Evolutionary conservation across 1,284 basidiomycete species (phyloP).

Genomic region (Leccinum fallax): DNA sequence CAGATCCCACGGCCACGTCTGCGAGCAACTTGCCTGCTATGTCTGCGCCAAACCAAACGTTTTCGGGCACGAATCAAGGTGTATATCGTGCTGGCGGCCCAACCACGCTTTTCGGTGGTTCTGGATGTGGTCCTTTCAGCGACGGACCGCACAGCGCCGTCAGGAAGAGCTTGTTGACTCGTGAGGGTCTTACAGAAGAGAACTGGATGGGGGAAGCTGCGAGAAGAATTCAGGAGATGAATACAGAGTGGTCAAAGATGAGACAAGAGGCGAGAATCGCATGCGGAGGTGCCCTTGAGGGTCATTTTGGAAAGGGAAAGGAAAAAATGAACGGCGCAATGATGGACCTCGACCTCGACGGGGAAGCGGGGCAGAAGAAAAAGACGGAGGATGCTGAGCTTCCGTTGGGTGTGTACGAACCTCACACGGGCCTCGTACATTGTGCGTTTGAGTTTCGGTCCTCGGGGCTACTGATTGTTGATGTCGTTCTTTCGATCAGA

Average conservation of each 20-base stretch:
- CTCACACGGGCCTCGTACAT: conserved; percentile 67
- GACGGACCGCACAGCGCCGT: conserved; percentile 81
- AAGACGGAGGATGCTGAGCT: conserved; percentile 38
- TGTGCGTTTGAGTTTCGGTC: conserved; percentile 47
- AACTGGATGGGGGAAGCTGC: conserved; percentile 90
- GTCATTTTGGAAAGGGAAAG: conserved; percentile 28
- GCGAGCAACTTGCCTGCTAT: conserved; percentile 44
- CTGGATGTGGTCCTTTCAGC: conserved; percentile 82
- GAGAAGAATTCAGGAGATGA: conserved; percentile 60
- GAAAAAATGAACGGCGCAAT: conserved; percentile 29
- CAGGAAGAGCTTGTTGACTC: conserved; percentile 66
- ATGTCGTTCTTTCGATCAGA: conserved; percentile 43
- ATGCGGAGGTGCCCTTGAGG: conserved; percentile 43
- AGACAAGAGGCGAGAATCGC: conserved; percentile 59
- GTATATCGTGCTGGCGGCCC: conserved; percentile 85
- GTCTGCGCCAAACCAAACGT: conserved; percentile 39
- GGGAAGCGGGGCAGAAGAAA: conserved; percentile 37
- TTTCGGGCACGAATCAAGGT: conserved; percentile 48
- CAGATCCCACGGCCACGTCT: conserved; percentile 57
- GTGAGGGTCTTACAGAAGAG: conserved; percentile 78
- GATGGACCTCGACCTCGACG: conserved; percentile 25
- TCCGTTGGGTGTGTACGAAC: conserved; percentile 70
- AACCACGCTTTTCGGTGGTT: conserved; percentile 83
- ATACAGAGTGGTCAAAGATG: conserved; percentile 63
- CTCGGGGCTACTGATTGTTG: conserved; percentile 4